A percentile compares a stretch with the other conserved stretches of the same genome.
Conservation (phyloP, 2,329 filamentous ascomycete species). For the Claviceps monticola region DNA sequence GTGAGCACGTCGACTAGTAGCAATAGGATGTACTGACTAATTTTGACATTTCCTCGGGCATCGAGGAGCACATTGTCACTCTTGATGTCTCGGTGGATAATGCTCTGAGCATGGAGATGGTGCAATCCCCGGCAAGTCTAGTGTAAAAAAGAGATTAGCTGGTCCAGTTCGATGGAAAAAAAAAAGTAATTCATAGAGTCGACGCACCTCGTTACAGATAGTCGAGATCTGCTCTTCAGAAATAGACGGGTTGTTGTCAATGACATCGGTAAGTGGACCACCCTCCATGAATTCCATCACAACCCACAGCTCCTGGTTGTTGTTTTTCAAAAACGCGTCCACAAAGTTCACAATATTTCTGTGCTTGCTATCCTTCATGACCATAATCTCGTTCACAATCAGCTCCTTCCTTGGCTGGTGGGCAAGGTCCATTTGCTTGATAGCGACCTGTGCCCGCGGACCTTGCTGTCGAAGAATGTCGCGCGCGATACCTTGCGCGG, state of each 20-base stretch:
- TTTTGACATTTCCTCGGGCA: conserved; percentile 91
- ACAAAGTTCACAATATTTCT: conserved; percentile 98
- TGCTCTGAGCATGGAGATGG: conserved; percentile 88
- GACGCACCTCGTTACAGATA: conserved; percentile 80
- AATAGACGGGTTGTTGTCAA: conserved; percentile 91
- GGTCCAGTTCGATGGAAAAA: no score
- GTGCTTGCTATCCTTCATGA: conserved; percentile 98
- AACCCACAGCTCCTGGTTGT: conserved; percentile 93
- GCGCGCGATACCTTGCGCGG: conserved; percentile 70
- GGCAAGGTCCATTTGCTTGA: conserved; percentile 98
- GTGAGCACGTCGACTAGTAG: background rate
- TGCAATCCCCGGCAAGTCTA: conserved; percentile 92
- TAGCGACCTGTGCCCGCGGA: conserved; percentile 77
- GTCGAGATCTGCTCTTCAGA: conserved; percentile 96
- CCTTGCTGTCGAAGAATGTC: conserved; percentile 70
- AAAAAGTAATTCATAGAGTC: conserved; percentile 16
- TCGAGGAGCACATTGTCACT: conserved; percentile 95
- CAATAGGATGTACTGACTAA: conserved; percentile 51
- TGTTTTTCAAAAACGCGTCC: conserved; percentile 90
- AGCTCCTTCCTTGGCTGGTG: conserved; percentile 95
- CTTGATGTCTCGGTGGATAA: conserved; percentile 99
- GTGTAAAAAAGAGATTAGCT: background rate
- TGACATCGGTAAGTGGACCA: conserved; percentile 91
- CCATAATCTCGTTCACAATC: conserved; percentile 98
- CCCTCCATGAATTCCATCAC: conserved; percentile 99